Evolutionary conservation across 495 filamentous ascomycete species (phyloP), one percentile per base, ranked within the genome.

Genomic region (Coniosporium apollinis): DNA sequence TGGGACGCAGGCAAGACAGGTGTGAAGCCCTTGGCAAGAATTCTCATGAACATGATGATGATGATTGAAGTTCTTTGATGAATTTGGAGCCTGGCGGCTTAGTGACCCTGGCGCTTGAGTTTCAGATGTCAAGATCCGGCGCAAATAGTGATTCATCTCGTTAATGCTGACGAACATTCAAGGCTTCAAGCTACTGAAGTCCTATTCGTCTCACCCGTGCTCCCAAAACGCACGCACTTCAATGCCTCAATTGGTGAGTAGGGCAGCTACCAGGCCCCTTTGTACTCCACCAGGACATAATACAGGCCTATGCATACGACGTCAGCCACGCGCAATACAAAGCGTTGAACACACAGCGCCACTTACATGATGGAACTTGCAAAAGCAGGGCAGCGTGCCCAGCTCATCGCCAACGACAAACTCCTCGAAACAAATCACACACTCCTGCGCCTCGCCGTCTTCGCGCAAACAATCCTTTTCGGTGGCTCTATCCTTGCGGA

Each of bases 361-460:
- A 50, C 47, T 34, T 30, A 65, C 52, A 48, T 72, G 62, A 52
- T 96, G 91, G 54, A 94, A 97, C 37, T 86, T 79, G 56, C 89
- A 97, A 39, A 92, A 59, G 55, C 91, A 97, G 58, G 92, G 83
- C 39, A 97, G 59, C 36, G 87, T 62, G 4, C 76, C 83, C 70
- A 96, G 76, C 33, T 72, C 59, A 37, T 79, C 72, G 2, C 87
- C 89, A 8, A 75, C 78, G 46, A 81, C 78, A 51, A 92, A 96
- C 46, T 97, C 91, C 54, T 94, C 91, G 44, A 97, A 78, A 46
- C 89, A 97, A 38, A 97, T 94, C 2, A 82, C 78, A 52, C 89
- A 97, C 56, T 97, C 89, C 5, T 64, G 60, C 30, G 36, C 38
- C 17, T 52, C 50, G 5, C 68, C 67, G 36, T 69, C 74, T 35